Evolutionary conservation across 306 rosid genomes (phyloP), one percentile per base, ranked within the genome.

Genomic region (Castanea crenata): DNA sequence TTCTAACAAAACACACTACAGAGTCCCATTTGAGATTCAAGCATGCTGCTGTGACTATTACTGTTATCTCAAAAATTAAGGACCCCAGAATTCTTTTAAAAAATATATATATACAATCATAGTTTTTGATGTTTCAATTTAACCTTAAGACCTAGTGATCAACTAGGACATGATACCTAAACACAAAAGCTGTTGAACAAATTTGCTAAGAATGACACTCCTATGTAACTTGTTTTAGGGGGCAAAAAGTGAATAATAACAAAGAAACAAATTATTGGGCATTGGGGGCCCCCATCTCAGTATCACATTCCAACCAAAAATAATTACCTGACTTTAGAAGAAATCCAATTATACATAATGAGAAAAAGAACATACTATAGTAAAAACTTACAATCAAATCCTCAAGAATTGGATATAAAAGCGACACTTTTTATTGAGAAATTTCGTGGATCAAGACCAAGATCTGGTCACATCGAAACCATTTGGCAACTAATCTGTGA

Each of bases 141-240:
- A 87, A 87, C 92, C 83, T 88, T 55, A 94, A 94, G 97, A 79
- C 74, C 87, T 79, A 84, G 79, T 71, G 83, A 90, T 23, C 23
- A 23, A 76, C 74, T 69, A 78, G 76, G 95, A 90, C 97, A 49
- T 80, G 65, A 77, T 78, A 91, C 92, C 98, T 32, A 86, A 91
- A 86, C 14, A 57, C 74, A 73, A 70, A 73, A 49, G 81, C 46
- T 34, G 58, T 55, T 51, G 69, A 74, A 77, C 76, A 68, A 80
- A 76, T 72, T 79, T 72, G 56, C 64, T 64, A 41, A n/a, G 51
- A 69, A 71, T 73, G 78, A 61, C 68, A 77, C 52, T 55, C 54
- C 83, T 55, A 69, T 78, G 69, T 41, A 82, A 82, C 76, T 25
- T 58, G 74, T 78, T 71, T 79, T 41, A 54, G 31, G 80, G 23